Evolutionary conservation across 169 alveolate genomes (phyloP).

Genomic region (Plasmodium vivax): DNA sequence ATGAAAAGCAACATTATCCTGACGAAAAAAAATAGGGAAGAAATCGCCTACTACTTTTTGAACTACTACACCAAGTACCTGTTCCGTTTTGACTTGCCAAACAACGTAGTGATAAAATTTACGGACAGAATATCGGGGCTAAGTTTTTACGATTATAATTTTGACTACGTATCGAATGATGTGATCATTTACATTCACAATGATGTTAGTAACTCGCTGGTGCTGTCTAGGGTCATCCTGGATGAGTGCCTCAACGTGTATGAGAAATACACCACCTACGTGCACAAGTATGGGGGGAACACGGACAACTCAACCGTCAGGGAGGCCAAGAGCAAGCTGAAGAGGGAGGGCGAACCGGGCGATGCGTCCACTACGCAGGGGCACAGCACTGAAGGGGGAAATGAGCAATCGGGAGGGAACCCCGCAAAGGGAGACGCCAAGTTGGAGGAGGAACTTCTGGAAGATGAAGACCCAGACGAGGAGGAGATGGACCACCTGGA

Average conservation of each 20-base stretch:
- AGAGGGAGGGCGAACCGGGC: neutral
- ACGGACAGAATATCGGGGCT: conserved; percentile 38
- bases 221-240: conserved; percentile 36
- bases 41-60: conserved; percentile 68
- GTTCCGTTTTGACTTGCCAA: conserved; percentile 68
- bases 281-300: conserved; percentile 62
- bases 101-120: conserved; percentile 33
- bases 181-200: conserved; percentile 18
- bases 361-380: neutral
- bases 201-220: conserved; percentile 30
- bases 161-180: conserved; percentile 61
- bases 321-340: conserved; percentile 39
- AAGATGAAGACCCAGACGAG: neutral
- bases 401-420: neutral
- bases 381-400: neutral
- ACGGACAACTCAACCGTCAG: conserved; percentile 8
- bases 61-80: conserved; percentile 57
- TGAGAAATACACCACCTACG: conserved; percentile 64
- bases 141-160: conserved; percentile 54
- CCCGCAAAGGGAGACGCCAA: neutral
- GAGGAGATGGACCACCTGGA: conserved; percentile 2
- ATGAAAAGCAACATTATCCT: conserved; percentile 23
- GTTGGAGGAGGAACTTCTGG: neutral
- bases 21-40: conserved; percentile 37
- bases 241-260: conserved; percentile 67